Evolutionary conservation across 495 filamentous ascomycete species (phyloP), one percentile per base, ranked within the genome.

Genomic region (Daldinia vernicosa): DNA sequence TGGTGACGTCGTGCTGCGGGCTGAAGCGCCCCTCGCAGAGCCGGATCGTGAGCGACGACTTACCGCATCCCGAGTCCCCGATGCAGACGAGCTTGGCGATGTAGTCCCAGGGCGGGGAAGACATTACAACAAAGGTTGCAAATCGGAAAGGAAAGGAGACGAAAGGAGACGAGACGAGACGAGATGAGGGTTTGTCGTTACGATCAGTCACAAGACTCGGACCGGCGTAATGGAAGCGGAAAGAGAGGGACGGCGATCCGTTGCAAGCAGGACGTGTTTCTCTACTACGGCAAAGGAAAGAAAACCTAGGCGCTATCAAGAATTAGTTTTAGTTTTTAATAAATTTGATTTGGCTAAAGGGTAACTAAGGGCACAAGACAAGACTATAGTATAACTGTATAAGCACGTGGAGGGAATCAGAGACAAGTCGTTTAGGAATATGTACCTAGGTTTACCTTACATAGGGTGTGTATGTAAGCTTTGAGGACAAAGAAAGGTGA

Each of bases 21-120:
- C 91, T 91, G 84, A 98, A 98, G 74, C 95, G 94, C 61, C 94
- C 95, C 86, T 98, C 95, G 83, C 95, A 98, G 69, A 98, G 91
- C 27, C 95, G 93, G 79, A 98, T 93, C 17, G 95, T 97, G 69
- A 98, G 88, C 1, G 83, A 85, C 43, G 91, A 94, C 84, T 98
- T 98, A 67, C 95, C 95, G 74, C 92, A 95, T 70, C 93, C 95
- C 17, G 90, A 93, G 81, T 98, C 95, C 77, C 95, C 95, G 76
- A 99, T 93, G 82, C 93, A 96, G 77, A 98, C 94, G 75, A 99
- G 91, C 83, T 98, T 98, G 79, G 94, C 94, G 77, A 98, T 98
- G 84, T 97, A 98, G 83, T 98, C 93, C 94, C 94, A 98, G 84
- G 94, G 83, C 60, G 78, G 75, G 53, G 85, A 86, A 77, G 86